These are phyloP conservation scores for Fusarium lyarnte DNA, from an alignment of 2,329 filamentous ascomycete species.

Conservation along the genomic window DNA sequence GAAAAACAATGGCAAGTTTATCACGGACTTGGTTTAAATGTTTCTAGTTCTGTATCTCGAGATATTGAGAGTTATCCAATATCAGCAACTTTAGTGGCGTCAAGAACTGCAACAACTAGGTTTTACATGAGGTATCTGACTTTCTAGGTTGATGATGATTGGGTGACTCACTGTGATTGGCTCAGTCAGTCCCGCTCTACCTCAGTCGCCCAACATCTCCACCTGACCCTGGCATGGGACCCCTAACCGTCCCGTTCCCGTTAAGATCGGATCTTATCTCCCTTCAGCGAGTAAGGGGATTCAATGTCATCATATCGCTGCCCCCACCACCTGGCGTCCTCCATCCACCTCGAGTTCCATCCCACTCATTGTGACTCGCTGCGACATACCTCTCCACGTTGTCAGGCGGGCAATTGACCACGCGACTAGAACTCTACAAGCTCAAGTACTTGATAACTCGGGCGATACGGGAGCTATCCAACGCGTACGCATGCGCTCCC, in stretches of 20 bases:
- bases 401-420: conserved; percentile 9
- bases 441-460: neutral
- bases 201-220: conserved; percentile 4
- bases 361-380: conserved; percentile 2
- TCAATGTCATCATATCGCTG: conserved; percentile 22
- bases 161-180: conserved; percentile 1
- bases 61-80: neutral
- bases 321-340: conserved; percentile 11
- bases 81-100: neutral
- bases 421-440: conserved; percentile 1
- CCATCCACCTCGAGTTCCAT: conserved; percentile 7
- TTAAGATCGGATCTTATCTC: conserved; percentile 31
- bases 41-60: neutral
- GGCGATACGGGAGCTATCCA: neutral
- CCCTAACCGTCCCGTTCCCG: conserved; percentile 20
- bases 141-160: neutral
- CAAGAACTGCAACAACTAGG: neutral
- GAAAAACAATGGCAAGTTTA: conserved; percentile 1
- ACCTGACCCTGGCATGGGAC: conserved; percentile 35
- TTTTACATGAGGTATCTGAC: neutral
- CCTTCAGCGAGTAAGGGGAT: neutral
- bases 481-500: conserved; percentile 5
- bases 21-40: neutral
- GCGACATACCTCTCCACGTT: neutral
- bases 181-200: neutral